phyloP scores from a whole-genome alignment of 1,139 yeast genomes.

The Saccharomyces hybrid region DNA sequence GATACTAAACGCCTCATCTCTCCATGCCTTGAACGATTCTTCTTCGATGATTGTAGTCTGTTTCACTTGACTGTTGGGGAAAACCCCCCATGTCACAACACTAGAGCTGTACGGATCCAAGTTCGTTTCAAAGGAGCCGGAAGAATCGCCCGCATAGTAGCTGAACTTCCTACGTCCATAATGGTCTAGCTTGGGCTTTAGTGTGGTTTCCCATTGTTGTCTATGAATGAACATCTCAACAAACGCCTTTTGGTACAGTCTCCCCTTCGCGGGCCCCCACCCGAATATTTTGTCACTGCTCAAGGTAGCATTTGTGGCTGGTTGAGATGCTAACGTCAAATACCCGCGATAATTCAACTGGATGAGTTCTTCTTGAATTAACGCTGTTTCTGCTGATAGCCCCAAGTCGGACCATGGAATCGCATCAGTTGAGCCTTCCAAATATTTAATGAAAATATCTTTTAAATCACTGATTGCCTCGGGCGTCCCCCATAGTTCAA shows the following conservation, averaged over 20 bases:
- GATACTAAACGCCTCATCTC: conserved; percentile 84
- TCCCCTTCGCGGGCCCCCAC: conserved; percentile 91
- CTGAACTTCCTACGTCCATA: conserved; percentile 34
- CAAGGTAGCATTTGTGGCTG: conserved; percentile 72
- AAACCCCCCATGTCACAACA: conserved; percentile 96
- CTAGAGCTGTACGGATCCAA: conserved; percentile 47
- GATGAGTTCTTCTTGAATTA: conserved; percentile 85
- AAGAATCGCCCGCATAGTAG: conserved; percentile 62
- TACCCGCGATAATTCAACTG: conserved; percentile 66
- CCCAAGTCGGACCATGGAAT: conserved; percentile 91
- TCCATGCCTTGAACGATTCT: conserved; percentile 87
- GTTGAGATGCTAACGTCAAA: conserved; percentile 92
- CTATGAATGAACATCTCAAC: conserved; percentile 78
- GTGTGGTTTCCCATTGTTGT: conserved; percentile 51
- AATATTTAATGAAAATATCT: conserved; percentile 60
- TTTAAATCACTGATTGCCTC: conserved; percentile 54
- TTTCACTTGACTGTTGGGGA: conserved; percentile 75
- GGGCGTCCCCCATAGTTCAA: conserved; percentile 79
- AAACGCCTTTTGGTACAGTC: conserved; percentile 87
- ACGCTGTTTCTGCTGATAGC: conserved; percentile 79
- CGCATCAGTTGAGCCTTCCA: conserved; percentile 65
- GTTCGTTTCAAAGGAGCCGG: conserved; percentile 54
- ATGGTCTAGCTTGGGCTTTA: conserved; percentile 46
- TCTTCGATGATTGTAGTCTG: conserved; percentile 85
- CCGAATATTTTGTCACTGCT: conserved; percentile 86